These are phyloP conservation scores for Yarrowia sp. DNA, from an alignment of 805 yeast genomes.

Conservation along the genomic window DNA sequence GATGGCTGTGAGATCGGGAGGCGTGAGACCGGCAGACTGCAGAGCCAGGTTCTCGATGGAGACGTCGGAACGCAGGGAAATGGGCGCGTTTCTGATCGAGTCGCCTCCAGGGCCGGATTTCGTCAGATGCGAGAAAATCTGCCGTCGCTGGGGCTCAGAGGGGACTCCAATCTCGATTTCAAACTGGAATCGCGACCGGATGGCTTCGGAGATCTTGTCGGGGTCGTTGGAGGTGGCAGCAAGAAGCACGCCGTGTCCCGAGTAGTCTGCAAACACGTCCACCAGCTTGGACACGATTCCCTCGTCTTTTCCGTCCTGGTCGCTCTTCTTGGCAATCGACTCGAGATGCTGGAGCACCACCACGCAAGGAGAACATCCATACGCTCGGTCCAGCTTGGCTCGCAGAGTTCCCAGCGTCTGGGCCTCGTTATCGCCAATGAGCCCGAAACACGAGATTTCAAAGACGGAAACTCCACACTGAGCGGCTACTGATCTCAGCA, in stretches of 20 bases:
- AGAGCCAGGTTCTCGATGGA: constrained; percentile 66
- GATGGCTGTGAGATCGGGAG: constrained; percentile 78
- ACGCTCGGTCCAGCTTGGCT: constrained; percentile 75
- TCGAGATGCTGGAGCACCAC: constrained; percentile 79
- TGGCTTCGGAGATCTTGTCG: constrained; percentile 68
- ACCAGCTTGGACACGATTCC: constrained; percentile 57
- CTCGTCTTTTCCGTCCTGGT: constrained; percentile 60
- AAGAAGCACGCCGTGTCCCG: constrained; percentile 57
- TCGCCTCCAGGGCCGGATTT: constrained; percentile 8
- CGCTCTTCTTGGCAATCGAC: constrained; percentile 68
- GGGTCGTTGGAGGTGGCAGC: constrained; percentile 73
- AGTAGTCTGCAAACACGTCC: constrained; percentile 63
- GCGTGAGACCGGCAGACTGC: constrained; percentile 92
- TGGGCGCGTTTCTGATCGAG: constrained; percentile 18
- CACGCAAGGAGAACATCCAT: constrained; percentile 56
- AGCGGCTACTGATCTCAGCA: constrained; percentile 62
- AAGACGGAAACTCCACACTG: constrained; percentile 70
- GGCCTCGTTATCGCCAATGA: constrained; percentile 72
- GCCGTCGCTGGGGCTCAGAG: constrained; percentile 71
- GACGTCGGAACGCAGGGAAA: constrained; percentile 53
- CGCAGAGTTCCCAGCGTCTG: constrained; percentile 79
- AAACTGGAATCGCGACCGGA: constrained; percentile 75
- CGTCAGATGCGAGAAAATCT: constrained; percentile 62
- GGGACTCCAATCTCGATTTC: constrained; percentile 82
- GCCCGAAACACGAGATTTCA: constrained; percentile 72